Evolutionary conservation across 1,284 basidiomycete genomes (phyloP), one percentile per base, ranked within the genome.

Genomic region (Schizophyllum amplum): DNA sequence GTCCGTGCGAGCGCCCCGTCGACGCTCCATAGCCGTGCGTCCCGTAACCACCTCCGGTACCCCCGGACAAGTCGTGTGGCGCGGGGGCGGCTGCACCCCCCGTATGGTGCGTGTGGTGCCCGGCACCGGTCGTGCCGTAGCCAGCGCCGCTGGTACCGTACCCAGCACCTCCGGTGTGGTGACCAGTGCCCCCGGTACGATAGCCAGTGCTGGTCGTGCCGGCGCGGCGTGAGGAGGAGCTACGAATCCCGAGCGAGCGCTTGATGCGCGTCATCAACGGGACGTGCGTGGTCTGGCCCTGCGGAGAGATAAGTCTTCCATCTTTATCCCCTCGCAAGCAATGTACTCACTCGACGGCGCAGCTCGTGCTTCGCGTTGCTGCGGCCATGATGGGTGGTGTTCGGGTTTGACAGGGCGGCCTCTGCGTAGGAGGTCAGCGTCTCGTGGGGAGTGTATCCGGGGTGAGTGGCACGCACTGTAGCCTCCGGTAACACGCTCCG

Each of bases 401-500:
- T 76, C 1, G 80, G 78, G 64, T 80, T 81, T 26, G 75, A 57
- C 6, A 81, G 67, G 5, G 80, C 75, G 47, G 76, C 75, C 67
- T 74, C 77, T 80, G 62, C 54, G 24, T 42, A 51, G 57, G 47
- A 47, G 54, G 33, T 53, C 24, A 17, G 48, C 57, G 23, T 5
- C 54, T 22, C 51, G 47, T 22, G 51, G 23, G 51, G 47, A 50
- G 33, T 54, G 15, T 22, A 13, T 52, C 17, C 9, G 47, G 26
- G 13, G 27, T 13, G 24, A 47, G 47, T 3, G 11, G 20, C 20
- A 71, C 74, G 63, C 63, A 79, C 79, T 79, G 66, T 76, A 75
- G 27, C 75, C 78, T 47, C 72, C 77, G 24, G 74, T 77, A 52
- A 77, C 76, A 51, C 75, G 76, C 3, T 60, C 77, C 72, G 53